phyloP scores from a whole-genome alignment of 2,329 filamentous ascomycete species.

The Colletotrichum sp. region DNA sequence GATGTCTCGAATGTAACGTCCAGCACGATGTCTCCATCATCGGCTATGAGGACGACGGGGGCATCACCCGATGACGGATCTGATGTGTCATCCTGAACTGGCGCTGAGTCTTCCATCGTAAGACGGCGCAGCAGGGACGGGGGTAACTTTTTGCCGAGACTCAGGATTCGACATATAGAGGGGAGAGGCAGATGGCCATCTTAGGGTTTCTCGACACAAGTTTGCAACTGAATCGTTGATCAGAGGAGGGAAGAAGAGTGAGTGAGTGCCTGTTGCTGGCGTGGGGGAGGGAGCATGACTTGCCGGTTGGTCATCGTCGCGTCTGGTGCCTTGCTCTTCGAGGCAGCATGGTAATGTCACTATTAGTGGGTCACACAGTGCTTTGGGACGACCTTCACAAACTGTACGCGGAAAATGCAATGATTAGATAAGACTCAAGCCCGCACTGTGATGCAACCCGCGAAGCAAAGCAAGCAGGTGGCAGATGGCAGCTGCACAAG shows the following conservation, averaged over 20 bases:
- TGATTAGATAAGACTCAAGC: neutral
- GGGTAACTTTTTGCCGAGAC: neutral
- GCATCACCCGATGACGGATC: constrained; percentile 25
- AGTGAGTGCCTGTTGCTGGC: neutral
- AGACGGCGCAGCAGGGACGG: neutral
- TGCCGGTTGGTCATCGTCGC: neutral
- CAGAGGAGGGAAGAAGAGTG: neutral
- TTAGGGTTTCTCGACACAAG: neutral
- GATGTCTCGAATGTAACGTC: constrained; percentile 69
- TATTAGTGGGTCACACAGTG: neutral
- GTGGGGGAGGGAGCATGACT: neutral
- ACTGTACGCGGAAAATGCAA: neutral
- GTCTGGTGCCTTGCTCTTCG: neutral
- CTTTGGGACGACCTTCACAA: neutral
- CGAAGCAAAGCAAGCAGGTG: neutral
- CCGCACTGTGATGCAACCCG: neutral
- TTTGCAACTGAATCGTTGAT: neutral
- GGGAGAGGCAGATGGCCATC: neutral
- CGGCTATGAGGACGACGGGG: constrained; percentile 54
- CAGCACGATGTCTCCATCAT: constrained; percentile 68
- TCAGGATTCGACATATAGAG: constrained; percentile 1
- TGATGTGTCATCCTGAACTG: constrained; percentile 25
- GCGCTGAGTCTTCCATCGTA: constrained; percentile 26
- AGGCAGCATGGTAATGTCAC: neutral
- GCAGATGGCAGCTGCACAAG: neutral